Conservation (phyloP, 2,329 filamentous ascomycete species). For the Colletotrichum nymphaeae region DNA sequence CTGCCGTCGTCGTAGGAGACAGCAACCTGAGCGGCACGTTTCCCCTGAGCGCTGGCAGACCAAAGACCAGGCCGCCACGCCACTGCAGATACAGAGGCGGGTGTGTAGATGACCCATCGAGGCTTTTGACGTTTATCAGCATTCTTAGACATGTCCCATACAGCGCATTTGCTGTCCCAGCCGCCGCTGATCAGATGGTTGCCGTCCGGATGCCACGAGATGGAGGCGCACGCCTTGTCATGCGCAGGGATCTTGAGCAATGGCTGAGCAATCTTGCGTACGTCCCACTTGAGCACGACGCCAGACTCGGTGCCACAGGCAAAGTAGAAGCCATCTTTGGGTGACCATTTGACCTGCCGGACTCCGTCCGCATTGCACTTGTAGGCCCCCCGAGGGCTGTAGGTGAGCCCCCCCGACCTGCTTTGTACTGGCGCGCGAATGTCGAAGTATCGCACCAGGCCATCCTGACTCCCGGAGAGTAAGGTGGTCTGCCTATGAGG, state of each 20-base stretch:
- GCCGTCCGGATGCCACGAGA: slow-evolving; percentile 77
- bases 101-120: slow-evolving; percentile 70
- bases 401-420: slow-evolving; percentile 61
- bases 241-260: slow-evolving; percentile 71
- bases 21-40: slow-evolving; percentile 70
- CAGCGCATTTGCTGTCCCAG: slow-evolving; percentile 69
- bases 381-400: slow-evolving; percentile 54
- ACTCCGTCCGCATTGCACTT: slow-evolving; percentile 67
- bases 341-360: slow-evolving; percentile 74
- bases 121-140: slow-evolving; percentile 74
- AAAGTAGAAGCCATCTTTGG: slow-evolving; percentile 69
- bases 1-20: slow-evolving; percentile 70
- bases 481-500: slow-evolving; percentile 68
- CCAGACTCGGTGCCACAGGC: slow-evolving; percentile 74
- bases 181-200: slow-evolving; percentile 74
- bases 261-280: slow-evolving; percentile 64
- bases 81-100: slow-evolving; percentile 68
- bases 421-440: slow-evolving; percentile 60
- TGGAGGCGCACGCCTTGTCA: slow-evolving; percentile 68
- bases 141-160: slow-evolving; percentile 72
- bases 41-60: slow-evolving; percentile 72
- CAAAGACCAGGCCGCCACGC: slow-evolving; percentile 74
- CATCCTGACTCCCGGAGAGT: slow-evolving; percentile 73
- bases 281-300: slow-evolving; percentile 73
- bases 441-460: slow-evolving; percentile 71